Conservation (phyloP, 257 asterid genomes). For the Fraxinus americana region DNA sequence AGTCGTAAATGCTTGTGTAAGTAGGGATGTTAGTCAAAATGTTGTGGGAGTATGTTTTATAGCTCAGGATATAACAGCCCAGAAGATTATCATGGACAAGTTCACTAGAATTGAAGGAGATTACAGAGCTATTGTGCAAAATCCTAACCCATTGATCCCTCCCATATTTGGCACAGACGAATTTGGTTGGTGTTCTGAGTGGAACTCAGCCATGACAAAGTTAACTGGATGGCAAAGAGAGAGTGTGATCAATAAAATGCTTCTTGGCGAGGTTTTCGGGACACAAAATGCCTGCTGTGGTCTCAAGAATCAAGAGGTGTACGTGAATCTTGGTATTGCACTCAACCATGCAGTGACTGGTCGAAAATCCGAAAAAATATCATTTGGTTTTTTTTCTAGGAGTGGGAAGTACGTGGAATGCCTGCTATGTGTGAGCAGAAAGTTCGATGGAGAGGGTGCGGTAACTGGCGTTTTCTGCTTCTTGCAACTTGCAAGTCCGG, state of each 20-base stretch:
- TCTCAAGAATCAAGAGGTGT: constrained; percentile 80
- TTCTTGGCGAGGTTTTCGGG: constrained; percentile 89
- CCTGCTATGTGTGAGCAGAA: constrained; percentile 75
- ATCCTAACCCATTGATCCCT: constrained; percentile 87
- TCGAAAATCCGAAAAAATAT: constrained; percentile 64
- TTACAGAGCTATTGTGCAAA: constrained; percentile 77
- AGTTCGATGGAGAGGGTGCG: constrained; percentile 67
- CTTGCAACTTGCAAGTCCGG: constrained; percentile 90
- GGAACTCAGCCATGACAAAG: constrained; percentile 93
- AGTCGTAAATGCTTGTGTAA: constrained; percentile 87
- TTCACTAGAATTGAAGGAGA: constrained; percentile 97
- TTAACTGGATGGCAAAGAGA: constrained; percentile 74
- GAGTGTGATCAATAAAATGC: constrained; percentile 83
- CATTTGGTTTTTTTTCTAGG: constrained; percentile 73
- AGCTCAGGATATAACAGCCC: constrained; percentile 88
- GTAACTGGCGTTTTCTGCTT: constrained; percentile 86
- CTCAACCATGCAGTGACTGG: constrained; percentile 76
- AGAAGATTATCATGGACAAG: constrained; percentile 88
- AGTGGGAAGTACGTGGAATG: constrained; percentile 75
- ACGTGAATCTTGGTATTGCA: constrained; percentile 71
- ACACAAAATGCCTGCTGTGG: constrained; percentile 62
- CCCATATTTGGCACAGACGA: constrained; percentile 91
- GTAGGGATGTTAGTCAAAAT: constrained; percentile 79
- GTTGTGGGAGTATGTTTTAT: constrained; percentile 91
- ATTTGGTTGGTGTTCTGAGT: constrained; percentile 94